Evolutionary conservation across 441 rosid species (phyloP), one percentile per base, ranked within the genome.

Genomic region (Francoa sonchifolia): DNA sequence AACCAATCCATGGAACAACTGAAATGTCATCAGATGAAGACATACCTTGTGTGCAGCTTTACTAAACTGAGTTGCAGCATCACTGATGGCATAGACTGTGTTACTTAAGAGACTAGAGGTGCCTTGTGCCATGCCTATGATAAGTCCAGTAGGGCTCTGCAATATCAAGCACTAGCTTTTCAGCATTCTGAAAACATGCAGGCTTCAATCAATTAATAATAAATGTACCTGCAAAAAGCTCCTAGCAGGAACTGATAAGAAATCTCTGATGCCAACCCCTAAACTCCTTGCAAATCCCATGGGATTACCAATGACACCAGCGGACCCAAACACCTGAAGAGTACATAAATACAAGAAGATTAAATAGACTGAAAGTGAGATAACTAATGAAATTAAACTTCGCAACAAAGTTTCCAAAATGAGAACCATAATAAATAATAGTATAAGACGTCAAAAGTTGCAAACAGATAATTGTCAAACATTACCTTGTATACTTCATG

Each of bases 221-320:
- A 20, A 26, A 36, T 19, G 33, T 60, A 89, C 98, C 80, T 82
- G 80, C 64, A 82, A 62, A 62, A 82, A 46, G 55, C 85, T 70
- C 67, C 68, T 76, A 38, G 89, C 73, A 42, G 99, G 99, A 66
- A 70, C 96, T 17, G 95, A 81, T 42, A 90, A 61, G 60, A 90
- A 90, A 72, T 90, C 96, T 60, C 72, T 78, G 54, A 90, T 66
- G 57, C 99, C 99, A 62, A 70, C 74, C 27, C 85, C 87, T 54
- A 90, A 67, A 74, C 76, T 90, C 73, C 99, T 74, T n/a, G 86
- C 96, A 65, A 90, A 82, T 47, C 96, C 99, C 76, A 90, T 67
- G 18, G 99, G 99, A 71, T 90, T 90, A 48, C 99, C 99, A 31
- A 90, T 90, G 44, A 86, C 90, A 44, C 99, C 96, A 67, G 99